Base-by-base conservation (phyloP, 805 yeast species). In the Kodamaea neixiangensis region DNA sequence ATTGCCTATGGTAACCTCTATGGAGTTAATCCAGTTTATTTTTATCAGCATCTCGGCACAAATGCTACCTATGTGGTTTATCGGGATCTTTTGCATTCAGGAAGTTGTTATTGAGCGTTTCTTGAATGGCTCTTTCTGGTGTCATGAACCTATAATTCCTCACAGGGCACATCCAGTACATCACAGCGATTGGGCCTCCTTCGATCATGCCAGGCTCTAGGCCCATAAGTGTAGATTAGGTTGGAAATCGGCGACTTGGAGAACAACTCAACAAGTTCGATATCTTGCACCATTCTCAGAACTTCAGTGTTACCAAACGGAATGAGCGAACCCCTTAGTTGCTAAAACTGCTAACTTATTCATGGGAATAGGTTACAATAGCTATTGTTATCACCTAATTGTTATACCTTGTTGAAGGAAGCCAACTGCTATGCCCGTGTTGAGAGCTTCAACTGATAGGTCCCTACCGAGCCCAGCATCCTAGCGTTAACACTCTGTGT, bases 351-450 rank as follows among this genome's bases (percentile, higher is more conserved):
- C n/a, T n/a, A n/a, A n/a, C n/a, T n/a, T n/a, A n/a, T 55, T 64
- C 5, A 63, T 65, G 61, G 51, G 68, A 62, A 75, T 65, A 65
- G 61, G 78, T 70, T 59, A 66, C 76, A n/a, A n/a, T n/a, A n/a
- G n/a, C n/a, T n/a, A n/a, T 55, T 48, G 34, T 53, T 63, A 31
- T 56, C 62, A 47, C 66, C 66, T n/a, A 62, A 62, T 52, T 62
- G 59, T 54, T 62, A 62, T 31, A 62, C 66, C 31, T 54, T 63
- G 46, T 42, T 63, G 40, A 54, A 59, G 37, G 62, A 62, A 39
- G 53, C 66, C 51, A 21, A 55, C 59, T 43, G 66, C 65, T 4
- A 18, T 57, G 19, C 66, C 66, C 14, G 44, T 62, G 18, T 48
- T 63, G 53, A 50, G 65, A 42, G 64, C 66, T 3, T 58, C 43